Conservation (phyloP, 306 rosid genomes). For the Malus sylvestris region DNA sequence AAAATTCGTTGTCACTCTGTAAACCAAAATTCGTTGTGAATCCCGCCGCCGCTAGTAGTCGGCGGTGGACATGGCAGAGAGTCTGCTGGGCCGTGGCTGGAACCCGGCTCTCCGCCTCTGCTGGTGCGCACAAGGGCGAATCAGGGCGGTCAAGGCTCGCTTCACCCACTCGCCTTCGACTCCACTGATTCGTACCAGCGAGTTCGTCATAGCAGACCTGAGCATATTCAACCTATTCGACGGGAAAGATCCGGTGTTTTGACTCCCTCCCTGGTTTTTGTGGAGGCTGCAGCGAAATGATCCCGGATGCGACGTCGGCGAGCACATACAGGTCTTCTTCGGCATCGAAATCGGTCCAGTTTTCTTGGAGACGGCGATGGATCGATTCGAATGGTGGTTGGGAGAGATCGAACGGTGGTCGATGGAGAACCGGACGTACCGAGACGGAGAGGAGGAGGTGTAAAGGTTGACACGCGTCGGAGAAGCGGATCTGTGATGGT, state of each 20-base stretch:
- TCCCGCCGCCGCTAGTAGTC: not conserved
- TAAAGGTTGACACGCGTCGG: constrained; percentile 85
- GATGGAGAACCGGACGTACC: constrained; percentile 66
- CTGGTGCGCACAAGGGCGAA: constrained; percentile 91
- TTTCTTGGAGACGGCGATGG: constrained; percentile 55
- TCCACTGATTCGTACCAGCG: constrained; percentile 80
- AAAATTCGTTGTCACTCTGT: constrained; percentile 26
- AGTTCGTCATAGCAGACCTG: constrained; percentile 94
- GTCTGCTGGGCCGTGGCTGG: constrained; percentile 73
- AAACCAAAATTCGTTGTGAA: not conserved
- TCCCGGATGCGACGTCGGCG: constrained; percentile 87
- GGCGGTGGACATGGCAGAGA: constrained; percentile 53
- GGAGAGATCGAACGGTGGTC: constrained; percentile 76
- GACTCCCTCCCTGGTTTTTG: constrained; percentile 29
- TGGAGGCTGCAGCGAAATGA: constrained; percentile 92
- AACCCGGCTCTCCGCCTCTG: constrained; percentile 61
- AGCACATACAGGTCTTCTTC: constrained; percentile 83
- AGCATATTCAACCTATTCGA: constrained; percentile 69
- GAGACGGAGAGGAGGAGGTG: constrained; percentile 26
- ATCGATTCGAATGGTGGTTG: constrained; percentile 59
- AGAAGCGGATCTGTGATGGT: constrained; percentile 57
- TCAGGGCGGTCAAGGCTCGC: constrained; percentile 71
- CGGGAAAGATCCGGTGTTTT: constrained; percentile 34
- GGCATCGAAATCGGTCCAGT: constrained; percentile 43
- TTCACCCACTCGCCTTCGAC: constrained; percentile 97